These are phyloP conservation scores for Thelonectria olida DNA, from an alignment of 2,329 filamentous ascomycete genomes.

Conservation along the genomic window DNA sequence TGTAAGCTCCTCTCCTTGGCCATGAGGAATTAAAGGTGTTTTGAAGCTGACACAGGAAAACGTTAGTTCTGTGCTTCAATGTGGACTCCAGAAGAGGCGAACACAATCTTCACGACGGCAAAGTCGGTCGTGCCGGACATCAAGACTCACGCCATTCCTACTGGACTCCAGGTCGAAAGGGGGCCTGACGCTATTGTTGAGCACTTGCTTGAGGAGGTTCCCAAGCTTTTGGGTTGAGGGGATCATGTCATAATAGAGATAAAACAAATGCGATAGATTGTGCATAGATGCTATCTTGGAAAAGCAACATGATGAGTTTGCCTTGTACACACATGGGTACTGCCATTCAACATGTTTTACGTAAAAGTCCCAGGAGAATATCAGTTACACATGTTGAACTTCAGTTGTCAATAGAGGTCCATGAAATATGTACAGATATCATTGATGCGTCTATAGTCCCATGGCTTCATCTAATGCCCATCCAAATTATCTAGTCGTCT, in stretches of 20 bases:
- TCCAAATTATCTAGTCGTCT: no score
- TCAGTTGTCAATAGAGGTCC: no score
- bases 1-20: conserved; percentile 24
- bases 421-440: no score
- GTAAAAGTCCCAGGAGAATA: no score
- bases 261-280: background rate
- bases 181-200: conserved; percentile 66
- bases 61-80: conserved; percentile 69
- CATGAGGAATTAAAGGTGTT: background rate
- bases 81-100: conserved; percentile 58
- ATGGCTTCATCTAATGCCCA: no score
- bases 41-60: background rate
- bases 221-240: conserved; percentile 28
- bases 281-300: background rate
- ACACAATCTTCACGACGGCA: conserved; percentile 55
- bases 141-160: conserved; percentile 61
- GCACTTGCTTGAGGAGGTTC: conserved; percentile 56
- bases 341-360: no score
- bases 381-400: no score
- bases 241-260: background rate
- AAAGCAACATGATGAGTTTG: no score
- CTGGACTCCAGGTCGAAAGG: conserved; percentile 61
- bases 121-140: conserved; percentile 54
- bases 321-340: no score
- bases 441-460: no score